A percentile compares a stretch with the other conserved stretches of the same genome.
phyloP scores from a whole-genome alignment of 352 stramenopile species.

The Pelagophyceae sp. region DNA sequence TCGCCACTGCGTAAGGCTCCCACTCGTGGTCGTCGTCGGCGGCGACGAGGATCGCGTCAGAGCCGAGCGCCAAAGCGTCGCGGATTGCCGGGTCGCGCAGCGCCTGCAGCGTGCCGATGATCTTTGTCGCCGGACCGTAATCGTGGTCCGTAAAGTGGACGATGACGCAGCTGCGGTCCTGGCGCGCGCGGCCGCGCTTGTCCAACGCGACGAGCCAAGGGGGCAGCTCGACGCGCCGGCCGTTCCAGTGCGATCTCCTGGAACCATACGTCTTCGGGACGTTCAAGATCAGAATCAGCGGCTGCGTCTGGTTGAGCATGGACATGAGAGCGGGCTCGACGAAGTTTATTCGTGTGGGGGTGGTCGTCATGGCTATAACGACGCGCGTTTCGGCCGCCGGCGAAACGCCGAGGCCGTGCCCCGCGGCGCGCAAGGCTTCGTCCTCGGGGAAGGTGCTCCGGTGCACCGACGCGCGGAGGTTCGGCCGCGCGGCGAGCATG shows the following conservation, averaged over 20 bases:
- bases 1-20: conserved; percentile 8
- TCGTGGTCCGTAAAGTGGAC: neutral
- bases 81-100: neutral
- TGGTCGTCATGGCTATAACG: conserved; percentile 7
- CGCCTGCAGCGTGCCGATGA: neutral
- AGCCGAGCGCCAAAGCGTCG: neutral
- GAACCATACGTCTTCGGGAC: neutral
- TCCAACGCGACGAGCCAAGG: neutral
- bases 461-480: too few relatives aligned
- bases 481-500: too few relatives aligned
- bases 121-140: conserved; percentile 11
- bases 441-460: neutral
- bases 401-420: neutral
- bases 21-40: conserved; percentile 19
- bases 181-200: neutral
- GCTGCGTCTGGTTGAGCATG: conserved; percentile 11
- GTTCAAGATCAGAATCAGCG: neutral
- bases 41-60: neutral
- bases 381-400: neutral
- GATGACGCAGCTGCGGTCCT: neutral
- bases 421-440: neutral
- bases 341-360: neutral
- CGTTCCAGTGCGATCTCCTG: neutral
- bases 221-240: neutral
- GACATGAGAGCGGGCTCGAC: neutral